These are phyloP conservation scores for Acanthamoeba royreba DNA, from an alignment of 208 protist species.

Conservation along the genomic window DNA sequence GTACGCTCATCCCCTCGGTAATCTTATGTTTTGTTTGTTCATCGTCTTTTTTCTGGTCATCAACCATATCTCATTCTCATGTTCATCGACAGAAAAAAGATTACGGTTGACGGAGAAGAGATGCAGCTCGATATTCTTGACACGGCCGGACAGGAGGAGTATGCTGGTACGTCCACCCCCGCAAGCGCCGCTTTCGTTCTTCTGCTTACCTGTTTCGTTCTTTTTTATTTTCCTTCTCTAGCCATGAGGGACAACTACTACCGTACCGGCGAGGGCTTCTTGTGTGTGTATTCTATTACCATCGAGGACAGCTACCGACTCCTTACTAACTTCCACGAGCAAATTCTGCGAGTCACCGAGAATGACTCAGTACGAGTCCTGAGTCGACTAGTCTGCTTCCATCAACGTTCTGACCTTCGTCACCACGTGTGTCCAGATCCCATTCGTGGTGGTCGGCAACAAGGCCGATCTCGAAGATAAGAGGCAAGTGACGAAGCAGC, in stretches of 20 bases:
- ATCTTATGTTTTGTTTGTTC: neutral
- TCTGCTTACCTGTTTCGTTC: neutral
- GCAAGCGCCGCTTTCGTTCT: too few relatives aligned
- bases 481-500: conserved; percentile 65
- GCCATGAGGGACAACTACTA: conserved; percentile 46
- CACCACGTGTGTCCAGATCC: conserved; percentile 44
- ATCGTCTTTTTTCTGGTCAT: too few relatives aligned
- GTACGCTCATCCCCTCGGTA: neutral
- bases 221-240: neutral
- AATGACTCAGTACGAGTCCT: conserved; percentile 27
- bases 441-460: conserved; percentile 78
- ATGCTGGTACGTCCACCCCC: neutral
- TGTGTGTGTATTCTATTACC: conserved; percentile 43
- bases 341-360: conserved; percentile 38
- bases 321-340: conserved; percentile 36
- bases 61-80: too few relatives aligned
- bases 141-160: conserved; percentile 20
- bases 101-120: neutral
- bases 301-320: conserved; percentile 25
- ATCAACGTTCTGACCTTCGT: neutral
- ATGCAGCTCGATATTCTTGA: conserved; percentile 24
- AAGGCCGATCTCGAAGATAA: conserved; percentile 77
- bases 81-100: conserved; percentile 36
- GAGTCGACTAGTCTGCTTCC: too few relatives aligned
- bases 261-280: conserved; percentile 24